Base-by-base conservation (phyloP, 768 basidiomycete genomes). In the Leucocoprinus leucothites region DNA sequence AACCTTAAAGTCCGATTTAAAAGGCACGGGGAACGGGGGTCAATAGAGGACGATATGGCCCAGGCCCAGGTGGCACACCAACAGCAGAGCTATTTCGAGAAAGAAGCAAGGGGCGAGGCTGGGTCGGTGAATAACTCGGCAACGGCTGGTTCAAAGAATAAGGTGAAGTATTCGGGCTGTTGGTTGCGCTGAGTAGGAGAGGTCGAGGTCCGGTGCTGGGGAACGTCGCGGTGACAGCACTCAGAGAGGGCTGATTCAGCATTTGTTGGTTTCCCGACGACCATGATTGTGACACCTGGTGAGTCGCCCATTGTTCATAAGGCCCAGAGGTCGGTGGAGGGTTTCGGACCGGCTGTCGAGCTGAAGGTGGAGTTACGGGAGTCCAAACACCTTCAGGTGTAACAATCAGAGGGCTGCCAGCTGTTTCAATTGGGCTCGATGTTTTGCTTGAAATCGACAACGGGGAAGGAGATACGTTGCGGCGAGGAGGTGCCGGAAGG, bases 191-290 rank as follows among this genome's bases (percentile, higher is more conserved):
- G 8, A 42, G 38, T 38, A 55, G n/a, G n/a, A 48, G n/a, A 40
- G 26, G 58, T 28, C 45, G 58, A 56, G 7, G 56, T 41, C 19
- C 49, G 22, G 41, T 50, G 36, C 35, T 48, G 16, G 55, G 49
- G 42, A 58, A 60, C 22, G 58, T 40, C 11, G 54, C 35, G 4
- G 24, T 43, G 2, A 61, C 62, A 45, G 58, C 58, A 43, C 60
- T 59, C 25, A 61, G 48, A 40, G 55, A 31, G 11, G 61, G 52
- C 28, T 34, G 35, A 50, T 19, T 51, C 35, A 45, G n/a, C 45
- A 35, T 25, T 8, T 22, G 35, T 38, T 47, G 52, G 25, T 43
- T 28, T 6, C 40, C 31, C 11, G 31, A 4, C 14, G 53, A 35
- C 46, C 46, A 55, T 8, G 53, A 55, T 14, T 48, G 53, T 9